A percentile compares a stretch with the other conserved stretches of the same genome.
Conservation (phyloP, 108 stramenopile species). For the Skeletonema grethae region DNA sequence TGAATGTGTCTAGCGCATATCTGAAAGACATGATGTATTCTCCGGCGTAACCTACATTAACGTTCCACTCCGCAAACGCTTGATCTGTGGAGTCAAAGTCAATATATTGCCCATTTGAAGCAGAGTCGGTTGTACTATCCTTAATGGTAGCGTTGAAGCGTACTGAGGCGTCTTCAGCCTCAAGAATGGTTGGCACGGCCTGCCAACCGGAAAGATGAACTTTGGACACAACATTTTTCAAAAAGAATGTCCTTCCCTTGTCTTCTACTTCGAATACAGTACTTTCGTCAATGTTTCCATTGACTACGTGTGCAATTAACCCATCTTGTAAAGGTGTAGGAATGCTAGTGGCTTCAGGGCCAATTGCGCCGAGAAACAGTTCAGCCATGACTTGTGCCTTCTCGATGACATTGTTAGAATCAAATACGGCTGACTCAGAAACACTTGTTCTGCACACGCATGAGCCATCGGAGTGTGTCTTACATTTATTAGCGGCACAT, state of each 20-base stretch:
- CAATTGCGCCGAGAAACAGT: conserved; percentile 44
- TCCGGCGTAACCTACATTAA: conserved; percentile 15
- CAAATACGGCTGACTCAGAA: conserved; percentile 47
- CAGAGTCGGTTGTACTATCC: not conserved
- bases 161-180: conserved; percentile 32
- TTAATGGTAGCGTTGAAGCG: conserved; percentile 25
- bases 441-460: conserved; percentile 58
- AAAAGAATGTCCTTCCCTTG: conserved; percentile 40
- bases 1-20: conserved; percentile 26
- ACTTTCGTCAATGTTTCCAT: conserved; percentile 27
- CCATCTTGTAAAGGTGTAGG: conserved; percentile 12
- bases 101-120: conserved; percentile 19
- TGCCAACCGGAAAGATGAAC: conserved; percentile 42
- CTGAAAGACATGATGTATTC: conserved; percentile 27
- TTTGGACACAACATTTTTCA: conserved; percentile 55
- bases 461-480: conserved; percentile 23
- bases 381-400: conserved; percentile 24
- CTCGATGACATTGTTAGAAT: not conserved
- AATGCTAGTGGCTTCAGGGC: conserved; percentile 22
- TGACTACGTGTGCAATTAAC: conserved; percentile 26
- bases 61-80: conserved; percentile 34
- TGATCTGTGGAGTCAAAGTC: conserved; percentile 12
- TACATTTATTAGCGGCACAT: conserved; percentile 37
- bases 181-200: conserved; percentile 19
- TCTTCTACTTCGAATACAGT: conserved; percentile 63